Conservation (phyloP, 2,329 filamentous ascomycete species). For the Knufia fluminis region DNA sequence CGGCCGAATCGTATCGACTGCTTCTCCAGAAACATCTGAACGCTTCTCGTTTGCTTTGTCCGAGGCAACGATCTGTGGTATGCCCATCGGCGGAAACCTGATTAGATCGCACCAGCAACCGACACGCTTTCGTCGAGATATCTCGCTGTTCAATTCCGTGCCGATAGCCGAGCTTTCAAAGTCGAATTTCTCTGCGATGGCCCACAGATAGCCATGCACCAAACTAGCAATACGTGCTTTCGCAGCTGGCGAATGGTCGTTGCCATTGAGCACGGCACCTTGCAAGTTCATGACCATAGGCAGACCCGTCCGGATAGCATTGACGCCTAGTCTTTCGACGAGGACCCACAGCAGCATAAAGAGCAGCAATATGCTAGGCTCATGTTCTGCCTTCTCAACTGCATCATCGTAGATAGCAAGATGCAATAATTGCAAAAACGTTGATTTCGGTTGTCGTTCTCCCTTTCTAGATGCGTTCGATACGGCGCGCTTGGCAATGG, state of each 20-base stretch:
- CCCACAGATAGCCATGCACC: slow-evolving; percentile 83
- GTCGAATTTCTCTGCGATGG: slow-evolving; percentile 65
- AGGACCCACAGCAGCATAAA: slow-evolving; percentile 68
- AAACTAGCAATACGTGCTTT: slow-evolving; percentile 76
- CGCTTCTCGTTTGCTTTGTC: slow-evolving; percentile 26
- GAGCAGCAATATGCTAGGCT: slow-evolving; percentile 65
- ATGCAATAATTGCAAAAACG: slow-evolving; percentile 74
- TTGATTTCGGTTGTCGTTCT: slow-evolving; percentile 50
- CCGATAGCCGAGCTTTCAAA: slow-evolving; percentile 63
- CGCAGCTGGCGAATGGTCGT: slow-evolving; percentile 51
- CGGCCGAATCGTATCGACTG: slow-evolving; percentile 57
- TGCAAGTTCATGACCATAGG: slow-evolving; percentile 86
- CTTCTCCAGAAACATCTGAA: slow-evolving; percentile 31
- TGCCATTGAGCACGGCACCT: slow-evolving; percentile 55
- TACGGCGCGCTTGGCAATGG: slow-evolving; percentile 52
- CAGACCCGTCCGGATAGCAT: slow-evolving; percentile 66
- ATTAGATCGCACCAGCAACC: slow-evolving; percentile 72
- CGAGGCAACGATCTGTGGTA: slow-evolving; percentile 50
- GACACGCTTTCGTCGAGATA: slow-evolving; percentile 62
- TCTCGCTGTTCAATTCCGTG: slow-evolving; percentile 63
- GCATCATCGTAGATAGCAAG: slow-evolving; percentile 84
- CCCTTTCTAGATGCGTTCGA: slow-evolving; percentile 59
- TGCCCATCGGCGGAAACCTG: slow-evolving; percentile 55
- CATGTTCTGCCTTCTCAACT: slow-evolving; percentile 60
- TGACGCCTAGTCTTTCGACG: slow-evolving; percentile 70